phyloP scores from a whole-genome alignment of 2,329 filamentous ascomycete species.

The Neopestalotiopsis sp. region DNA sequence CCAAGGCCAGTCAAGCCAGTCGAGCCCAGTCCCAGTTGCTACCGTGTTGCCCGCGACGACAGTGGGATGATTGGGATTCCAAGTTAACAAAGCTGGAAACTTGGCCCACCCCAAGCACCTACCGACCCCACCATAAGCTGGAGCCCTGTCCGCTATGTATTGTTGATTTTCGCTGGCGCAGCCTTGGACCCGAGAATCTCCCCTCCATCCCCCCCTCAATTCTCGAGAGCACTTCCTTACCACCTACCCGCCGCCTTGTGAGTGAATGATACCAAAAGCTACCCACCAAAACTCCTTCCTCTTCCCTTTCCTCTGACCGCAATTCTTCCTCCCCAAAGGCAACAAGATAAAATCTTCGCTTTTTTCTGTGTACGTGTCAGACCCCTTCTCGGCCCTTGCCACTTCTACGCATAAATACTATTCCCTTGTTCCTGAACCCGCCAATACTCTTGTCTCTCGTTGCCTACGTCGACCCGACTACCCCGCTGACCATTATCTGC shows the following conservation, averaged over 20 bases:
- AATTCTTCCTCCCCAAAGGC: conserved; percentile 12
- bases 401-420: conserved; percentile 12
- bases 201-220: conserved; percentile 15
- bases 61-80: conserved; percentile 6
- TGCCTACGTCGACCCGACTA: conserved; percentile 12
- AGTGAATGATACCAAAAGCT: conserved; percentile 10
- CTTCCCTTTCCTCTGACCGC: conserved; percentile 15
- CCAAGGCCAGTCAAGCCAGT: too few species aligned
- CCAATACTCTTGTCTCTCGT: not conserved
- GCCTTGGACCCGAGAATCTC: conserved; percentile 7
- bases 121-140: conserved; percentile 8
- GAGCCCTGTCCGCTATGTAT: not conserved
- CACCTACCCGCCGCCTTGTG: not conserved
- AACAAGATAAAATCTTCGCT: conserved; percentile 12
- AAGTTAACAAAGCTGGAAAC: not conserved
- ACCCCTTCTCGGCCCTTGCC: not conserved
- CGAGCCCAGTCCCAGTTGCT: not conserved
- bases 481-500: conserved; percentile 33
- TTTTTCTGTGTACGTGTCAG: not conserved
- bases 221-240: conserved; percentile 8
- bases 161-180: conserved; percentile 9
- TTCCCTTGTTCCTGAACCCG: not conserved
- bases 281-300: conserved; percentile 15
- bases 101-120: conserved; percentile 7
- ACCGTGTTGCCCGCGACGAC: conserved; percentile 14